Percentiles rank a stretch among this genome's conserved stretches.
phyloP scores from a whole-genome alignment of 495 filamentous ascomycete species.

The Barbatosphaeria neglecta region DNA sequence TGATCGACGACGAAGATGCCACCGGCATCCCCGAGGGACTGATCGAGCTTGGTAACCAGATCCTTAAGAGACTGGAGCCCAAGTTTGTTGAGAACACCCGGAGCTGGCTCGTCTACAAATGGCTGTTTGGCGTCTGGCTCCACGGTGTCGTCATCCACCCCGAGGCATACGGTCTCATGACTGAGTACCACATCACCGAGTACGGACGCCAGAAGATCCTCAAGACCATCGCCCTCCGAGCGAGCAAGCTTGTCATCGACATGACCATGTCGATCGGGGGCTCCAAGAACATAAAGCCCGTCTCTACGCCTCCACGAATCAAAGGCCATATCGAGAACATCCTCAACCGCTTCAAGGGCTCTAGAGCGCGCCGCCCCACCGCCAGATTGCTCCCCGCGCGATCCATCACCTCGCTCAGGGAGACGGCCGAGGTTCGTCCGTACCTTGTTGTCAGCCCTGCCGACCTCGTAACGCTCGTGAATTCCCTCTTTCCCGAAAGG shows the following conservation, averaged over 20 bases:
- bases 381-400: conserved; percentile 54
- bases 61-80: conserved; percentile 63
- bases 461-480: conserved; percentile 58
- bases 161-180: conserved; percentile 79
- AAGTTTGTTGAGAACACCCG: conserved; percentile 60
- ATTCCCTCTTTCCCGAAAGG: conserved; percentile 57
- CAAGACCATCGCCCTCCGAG: conserved; percentile 65
- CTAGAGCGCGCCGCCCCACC: conserved; percentile 36
- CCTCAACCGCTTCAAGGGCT: conserved; percentile 50
- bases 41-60: conserved; percentile 68
- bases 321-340: conserved; percentile 68
- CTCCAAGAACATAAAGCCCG: conserved; percentile 43
- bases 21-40: conserved; percentile 79
- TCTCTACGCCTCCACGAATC: conserved; percentile 53
- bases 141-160: conserved; percentile 77
- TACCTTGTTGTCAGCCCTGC: conserved; percentile 64
- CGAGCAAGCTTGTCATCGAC: conserved; percentile 62
- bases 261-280: conserved; percentile 17
- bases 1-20: conserved; percentile 67
- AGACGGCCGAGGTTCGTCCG: conserved; percentile 59
- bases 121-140: conserved; percentile 83
- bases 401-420: conserved; percentile 56
- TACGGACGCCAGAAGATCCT: conserved; percentile 82
- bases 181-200: conserved; percentile 82
- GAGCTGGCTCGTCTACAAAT: conserved; percentile 74